Conservation (phyloP, 768 basidiomycete species). For the Daedaleopsis nitida region DNA sequence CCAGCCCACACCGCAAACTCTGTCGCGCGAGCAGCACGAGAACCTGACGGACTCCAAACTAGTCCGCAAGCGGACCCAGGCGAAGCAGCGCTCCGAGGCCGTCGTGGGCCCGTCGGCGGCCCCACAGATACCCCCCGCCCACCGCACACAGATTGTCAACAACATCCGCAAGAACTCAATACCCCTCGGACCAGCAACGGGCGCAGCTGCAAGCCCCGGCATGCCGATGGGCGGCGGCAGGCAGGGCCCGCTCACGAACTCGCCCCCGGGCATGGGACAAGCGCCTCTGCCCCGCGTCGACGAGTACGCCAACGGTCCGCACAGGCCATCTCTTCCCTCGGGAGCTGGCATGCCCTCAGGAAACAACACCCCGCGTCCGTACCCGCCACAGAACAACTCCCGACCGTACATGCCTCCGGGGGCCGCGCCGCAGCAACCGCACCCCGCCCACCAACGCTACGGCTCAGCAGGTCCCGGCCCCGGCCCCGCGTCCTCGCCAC, state of each 20-base stretch:
- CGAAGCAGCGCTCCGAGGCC: constrained; percentile 55
- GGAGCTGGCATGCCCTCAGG: no score
- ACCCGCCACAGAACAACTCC: not conserved
- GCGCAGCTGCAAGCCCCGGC: not conserved
- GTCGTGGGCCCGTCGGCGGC: constrained; percentile 18
- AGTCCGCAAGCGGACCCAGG: constrained; percentile 80
- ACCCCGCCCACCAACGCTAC: not conserved
- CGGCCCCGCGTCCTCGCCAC: constrained; percentile 10
- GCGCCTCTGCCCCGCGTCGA: constrained; percentile 15
- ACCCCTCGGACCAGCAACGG: not conserved
- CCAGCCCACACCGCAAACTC: constrained; percentile 56
- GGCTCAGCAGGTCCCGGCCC: constrained; percentile 7
- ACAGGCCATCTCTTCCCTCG: not conserved
- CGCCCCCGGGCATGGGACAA: constrained; percentile 6
- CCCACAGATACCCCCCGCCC: constrained; percentile 30
- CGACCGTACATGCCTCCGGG: not conserved
- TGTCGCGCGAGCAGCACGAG: constrained; percentile 83
- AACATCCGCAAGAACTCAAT: constrained; percentile 54
- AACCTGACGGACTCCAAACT: constrained; percentile 76
- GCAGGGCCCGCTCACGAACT: constrained; percentile 8
- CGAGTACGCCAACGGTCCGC: not conserved
- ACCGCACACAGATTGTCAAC: constrained; percentile 52
- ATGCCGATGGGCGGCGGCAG: not conserved
- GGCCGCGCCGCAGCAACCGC: not conserved
- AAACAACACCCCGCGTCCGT: constrained; percentile 5